These are phyloP conservation scores for Ceratocystis cacaofunesta DNA, from an alignment of 2,329 filamentous ascomycete species.

Conservation along the genomic window DNA sequence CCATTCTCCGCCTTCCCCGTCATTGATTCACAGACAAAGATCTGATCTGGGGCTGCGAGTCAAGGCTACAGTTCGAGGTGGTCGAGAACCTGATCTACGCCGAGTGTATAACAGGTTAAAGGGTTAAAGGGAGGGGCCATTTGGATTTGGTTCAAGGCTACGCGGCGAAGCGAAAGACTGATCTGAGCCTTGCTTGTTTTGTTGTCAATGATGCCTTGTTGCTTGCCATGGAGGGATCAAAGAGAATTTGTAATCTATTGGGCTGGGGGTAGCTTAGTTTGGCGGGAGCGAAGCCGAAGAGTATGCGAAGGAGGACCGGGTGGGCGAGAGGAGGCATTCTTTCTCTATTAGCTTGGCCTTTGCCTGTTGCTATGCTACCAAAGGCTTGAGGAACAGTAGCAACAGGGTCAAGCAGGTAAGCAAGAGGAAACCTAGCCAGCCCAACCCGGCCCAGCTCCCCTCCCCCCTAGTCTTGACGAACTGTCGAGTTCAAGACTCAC, in stretches of 20 bases:
- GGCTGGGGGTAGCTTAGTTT: not conserved
- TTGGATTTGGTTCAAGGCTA: too few species aligned
- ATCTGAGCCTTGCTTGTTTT: not conserved
- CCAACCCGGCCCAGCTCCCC: too few species aligned
- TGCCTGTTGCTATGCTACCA: too few species aligned
- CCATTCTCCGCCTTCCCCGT: too few species aligned
- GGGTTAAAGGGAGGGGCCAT: too few species aligned
- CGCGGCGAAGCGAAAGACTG: conserved; percentile 3
- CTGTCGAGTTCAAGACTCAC: too few species aligned
- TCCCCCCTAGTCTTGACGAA: too few species aligned
- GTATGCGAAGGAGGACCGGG: not conserved
- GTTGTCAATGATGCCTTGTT: not conserved
- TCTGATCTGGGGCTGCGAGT: not conserved
- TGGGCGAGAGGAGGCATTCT: not conserved
- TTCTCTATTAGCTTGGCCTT: too few species aligned
- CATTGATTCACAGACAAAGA: too few species aligned
- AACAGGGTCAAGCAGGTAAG: not conserved
- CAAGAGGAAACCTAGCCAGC: too few species aligned
- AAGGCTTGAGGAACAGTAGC: not conserved
- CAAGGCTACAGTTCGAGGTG: not conserved
- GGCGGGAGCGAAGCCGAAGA: not conserved
- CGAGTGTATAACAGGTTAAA: not conserved
- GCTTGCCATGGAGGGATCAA: not conserved
- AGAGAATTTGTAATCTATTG: not conserved
- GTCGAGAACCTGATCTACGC: not conserved